Percentiles rank a stretch among this genome's conserved stretches.
Conservation (phyloP, 2,329 filamentous ascomycete genomes). For the Stachybotrys chlorohalonatus region DNA sequence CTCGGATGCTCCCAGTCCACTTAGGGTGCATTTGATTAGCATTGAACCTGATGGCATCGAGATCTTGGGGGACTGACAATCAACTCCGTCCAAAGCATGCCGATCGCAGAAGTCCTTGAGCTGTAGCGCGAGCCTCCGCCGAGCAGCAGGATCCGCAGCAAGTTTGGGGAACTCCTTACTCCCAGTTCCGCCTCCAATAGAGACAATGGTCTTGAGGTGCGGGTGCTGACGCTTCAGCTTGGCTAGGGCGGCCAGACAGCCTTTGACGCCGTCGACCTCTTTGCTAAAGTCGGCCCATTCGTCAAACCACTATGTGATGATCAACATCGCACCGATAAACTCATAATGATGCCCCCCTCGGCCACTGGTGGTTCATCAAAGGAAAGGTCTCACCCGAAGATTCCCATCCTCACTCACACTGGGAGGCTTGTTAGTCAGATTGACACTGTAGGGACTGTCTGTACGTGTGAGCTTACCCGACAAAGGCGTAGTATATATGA, state of each 20-base stretch:
- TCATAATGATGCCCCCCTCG: neutral
- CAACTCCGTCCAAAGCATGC: slow-evolving; percentile 53
- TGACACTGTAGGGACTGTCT: neutral
- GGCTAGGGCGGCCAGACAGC: slow-evolving; percentile 51
- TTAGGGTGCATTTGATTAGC: slow-evolving; percentile 14
- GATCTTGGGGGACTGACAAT: slow-evolving; percentile 33
- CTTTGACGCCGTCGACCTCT: slow-evolving; percentile 46
- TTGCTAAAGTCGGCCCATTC: slow-evolving; percentile 55
- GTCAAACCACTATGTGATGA: slow-evolving; percentile 34
- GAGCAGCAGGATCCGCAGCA: slow-evolving; percentile 35
- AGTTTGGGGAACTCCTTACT: slow-evolving; percentile 53
- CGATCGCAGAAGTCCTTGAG: slow-evolving; percentile 45
- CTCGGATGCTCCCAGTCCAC: slow-evolving; percentile 63
- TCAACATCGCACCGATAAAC: neutral
- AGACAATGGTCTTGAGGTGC: slow-evolving; percentile 50
- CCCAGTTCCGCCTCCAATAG: slow-evolving; percentile 55
- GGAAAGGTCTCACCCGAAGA: slow-evolving; percentile 27
- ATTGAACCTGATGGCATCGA: neutral
- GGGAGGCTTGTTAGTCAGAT: slow-evolving; percentile 5
- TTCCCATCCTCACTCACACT: slow-evolving; percentile 24
- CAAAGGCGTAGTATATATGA: slow-evolving; percentile 58
- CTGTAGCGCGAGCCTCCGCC: slow-evolving; percentile 46
- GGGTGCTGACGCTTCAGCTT: slow-evolving; percentile 48
- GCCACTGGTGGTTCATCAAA: neutral
- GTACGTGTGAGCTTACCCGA: slow-evolving; percentile 24